Evolutionary conservation across 2,329 filamentous ascomycete species (phyloP), one percentile per base, ranked within the genome.

Genomic region (Cercospora sp.): DNA sequence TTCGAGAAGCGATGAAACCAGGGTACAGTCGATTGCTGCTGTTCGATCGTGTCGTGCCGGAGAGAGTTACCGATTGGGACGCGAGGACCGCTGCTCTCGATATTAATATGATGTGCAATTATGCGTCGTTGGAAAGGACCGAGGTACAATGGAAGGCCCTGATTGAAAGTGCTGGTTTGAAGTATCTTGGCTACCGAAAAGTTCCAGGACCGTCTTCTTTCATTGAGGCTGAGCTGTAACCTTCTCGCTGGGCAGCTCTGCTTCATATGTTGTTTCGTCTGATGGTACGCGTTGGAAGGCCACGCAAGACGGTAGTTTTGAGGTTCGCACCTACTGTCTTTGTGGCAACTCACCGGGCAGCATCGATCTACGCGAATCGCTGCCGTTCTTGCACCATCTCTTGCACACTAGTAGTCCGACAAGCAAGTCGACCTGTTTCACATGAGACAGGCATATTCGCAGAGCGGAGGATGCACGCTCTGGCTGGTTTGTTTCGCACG

Each of bases 61-160:
- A 72, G 18, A 57, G 68, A 20, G 59, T 65, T 13, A 64, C 63
- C 2, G 67, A 72, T 16, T 67, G 59, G 66, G 60, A 63, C 23
- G 20, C 60, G 13, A 57, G 33, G 13, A 36, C 61, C 23, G 69
- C 72, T 7, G 66, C 60, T 12, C 69, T 82, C 36, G 82, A 84
- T 71, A 73, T 82, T 62, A 74, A 78, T 36, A 82, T 84, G 81
- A 79, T 83, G 78, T 65, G 64, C 12, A 70, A 77, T 5, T 72
- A 79, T 58, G 76, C 76, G 2, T 76, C 77, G 1, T 73, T 75
- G 63, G 81, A 83, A 70, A 74, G 81, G 23, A 82, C 78, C 1
- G 78, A 81, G 67, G 71, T 63, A n/a, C 77, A 82, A 60, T 83
- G 80, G 78, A 73, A 70, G 31, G 64, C 68, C 16, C 39, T 73